Base-by-base conservation (phyloP, 1,139 yeast species). In the Lizanozyma gosingica region DNA sequence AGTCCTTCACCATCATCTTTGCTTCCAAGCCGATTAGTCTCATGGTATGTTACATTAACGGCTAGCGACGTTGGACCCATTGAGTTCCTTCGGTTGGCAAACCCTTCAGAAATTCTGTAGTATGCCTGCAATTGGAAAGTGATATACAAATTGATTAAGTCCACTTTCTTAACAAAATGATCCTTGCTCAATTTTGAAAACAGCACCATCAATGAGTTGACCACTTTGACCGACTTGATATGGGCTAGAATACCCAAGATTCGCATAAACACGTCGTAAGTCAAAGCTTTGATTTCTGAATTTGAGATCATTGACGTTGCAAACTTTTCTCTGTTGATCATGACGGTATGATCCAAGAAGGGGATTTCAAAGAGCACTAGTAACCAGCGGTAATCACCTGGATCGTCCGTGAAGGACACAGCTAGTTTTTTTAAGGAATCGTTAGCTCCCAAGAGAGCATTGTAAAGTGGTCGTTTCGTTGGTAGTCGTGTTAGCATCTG, bases 221-320 rank as follows among this genome's bases (percentile, higher is more conserved):
- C 54, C 2, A 72, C 55, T 11, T 63, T 54, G 0, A 60, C 50
- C 2, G 69, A 56, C 29, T 71, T 67, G 3, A 73, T 51, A 47
- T 78, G 71, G 1, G 92, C 69, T 39, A 86, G 50, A 3, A 82
- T 63, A 0, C 95, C 95, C 34, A 85, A 62, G 2, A 77, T 60
- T 39, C 90, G 65, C 51, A 82, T 83, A 17, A 80, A 54, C 2
- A 87, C 67, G 40, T 84, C 90, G 51, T 78, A 80, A 17, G 80
- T 68, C 14, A 80, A 51, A 0, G 73, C 59, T 45, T 72, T 72
- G 11, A 82, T 67, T 48, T 79, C 83, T 0, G 74, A 70, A 0
- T 69, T 58, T 29, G 72, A 72, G 34, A 67, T 58, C 68, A 69
- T 67, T 40, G 56, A 35, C 40, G 41, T 36, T 37, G 39, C 39